A percentile compares a stretch with the other conserved stretches of the same genome.
These are phyloP conservation scores for Solanum gracilifrons DNA, from an alignment of 257 asterid genomes.

Conservation along the genomic window DNA sequence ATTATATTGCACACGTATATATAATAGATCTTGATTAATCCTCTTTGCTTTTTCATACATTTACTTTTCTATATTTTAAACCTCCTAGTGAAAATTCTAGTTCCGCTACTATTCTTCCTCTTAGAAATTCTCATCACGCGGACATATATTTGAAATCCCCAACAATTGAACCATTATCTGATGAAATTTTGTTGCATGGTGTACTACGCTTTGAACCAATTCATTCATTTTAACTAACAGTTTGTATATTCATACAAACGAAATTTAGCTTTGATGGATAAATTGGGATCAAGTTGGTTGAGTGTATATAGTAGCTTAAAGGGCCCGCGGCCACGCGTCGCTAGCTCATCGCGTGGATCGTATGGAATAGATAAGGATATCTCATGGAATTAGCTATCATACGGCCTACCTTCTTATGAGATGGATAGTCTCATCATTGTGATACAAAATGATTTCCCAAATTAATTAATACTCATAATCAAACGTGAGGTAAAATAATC, in stretches of 20 bases:
- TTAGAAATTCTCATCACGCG: neutral
- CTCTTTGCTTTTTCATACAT: neutral
- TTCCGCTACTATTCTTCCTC: neutral
- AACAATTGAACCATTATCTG: neutral
- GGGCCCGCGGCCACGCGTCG: neutral
- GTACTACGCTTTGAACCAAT: neutral
- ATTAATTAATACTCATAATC: neutral
- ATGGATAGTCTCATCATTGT: neutral
- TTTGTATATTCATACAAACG: neutral
- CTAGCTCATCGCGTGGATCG: neutral
- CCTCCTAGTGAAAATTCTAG: accelerated
- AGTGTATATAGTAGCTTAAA: neutral
- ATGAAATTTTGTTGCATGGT: neutral
- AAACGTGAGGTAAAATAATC: neutral
- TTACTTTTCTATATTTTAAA: neutral
- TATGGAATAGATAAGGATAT: too few species aligned
- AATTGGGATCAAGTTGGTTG: neutral
- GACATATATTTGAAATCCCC: neutral
- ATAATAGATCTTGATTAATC: neutral
- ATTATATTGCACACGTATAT: too few species aligned
- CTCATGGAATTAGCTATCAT: neutral
- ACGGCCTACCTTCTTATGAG: neutral
- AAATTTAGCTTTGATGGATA: neutral
- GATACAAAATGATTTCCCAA: too few species aligned
- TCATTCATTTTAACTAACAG: neutral